Conservation (phyloP, 495 filamentous ascomycete genomes). For the Platismatia glauca region DNA sequence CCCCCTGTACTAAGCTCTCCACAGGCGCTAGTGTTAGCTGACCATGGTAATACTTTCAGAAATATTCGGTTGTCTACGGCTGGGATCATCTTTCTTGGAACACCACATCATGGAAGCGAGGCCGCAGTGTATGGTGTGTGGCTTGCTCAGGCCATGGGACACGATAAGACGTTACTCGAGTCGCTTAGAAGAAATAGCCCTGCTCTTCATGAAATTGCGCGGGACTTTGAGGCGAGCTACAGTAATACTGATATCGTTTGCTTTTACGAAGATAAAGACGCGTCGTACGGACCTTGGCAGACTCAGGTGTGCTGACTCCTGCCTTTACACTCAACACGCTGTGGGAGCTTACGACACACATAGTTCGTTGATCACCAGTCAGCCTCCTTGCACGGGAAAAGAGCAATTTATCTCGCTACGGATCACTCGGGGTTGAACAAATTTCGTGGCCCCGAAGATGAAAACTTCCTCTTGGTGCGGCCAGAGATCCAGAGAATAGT, state of each 20-base stretch:
- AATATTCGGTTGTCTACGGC: neutral
- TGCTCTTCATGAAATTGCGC: neutral
- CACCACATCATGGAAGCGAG: neutral
- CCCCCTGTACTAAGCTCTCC: neutral
- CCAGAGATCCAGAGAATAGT: neutral
- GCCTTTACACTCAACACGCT: neutral
- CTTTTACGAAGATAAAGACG: neutral
- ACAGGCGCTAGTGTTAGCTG: neutral
- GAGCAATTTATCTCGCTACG: neutral
- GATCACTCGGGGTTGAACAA: constrained; percentile 1
- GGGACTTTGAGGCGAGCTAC: constrained; percentile 1
- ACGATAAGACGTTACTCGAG: neutral
- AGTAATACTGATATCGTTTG: neutral
- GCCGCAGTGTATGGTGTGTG: neutral
- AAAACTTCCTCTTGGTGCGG: neutral
- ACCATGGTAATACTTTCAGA: neutral
- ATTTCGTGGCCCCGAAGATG: neutral
- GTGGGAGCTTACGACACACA: neutral
- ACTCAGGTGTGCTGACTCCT: neutral
- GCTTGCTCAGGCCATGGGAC: neutral
- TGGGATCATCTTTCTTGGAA: neutral
- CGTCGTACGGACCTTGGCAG: neutral
- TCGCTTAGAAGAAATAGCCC: neutral
- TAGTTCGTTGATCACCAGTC: neutral
- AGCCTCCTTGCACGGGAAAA: constrained; percentile 1